Conservation (phyloP, 1,284 basidiomycete genomes). For the Erythrobasidium hasegawianum region DNA sequence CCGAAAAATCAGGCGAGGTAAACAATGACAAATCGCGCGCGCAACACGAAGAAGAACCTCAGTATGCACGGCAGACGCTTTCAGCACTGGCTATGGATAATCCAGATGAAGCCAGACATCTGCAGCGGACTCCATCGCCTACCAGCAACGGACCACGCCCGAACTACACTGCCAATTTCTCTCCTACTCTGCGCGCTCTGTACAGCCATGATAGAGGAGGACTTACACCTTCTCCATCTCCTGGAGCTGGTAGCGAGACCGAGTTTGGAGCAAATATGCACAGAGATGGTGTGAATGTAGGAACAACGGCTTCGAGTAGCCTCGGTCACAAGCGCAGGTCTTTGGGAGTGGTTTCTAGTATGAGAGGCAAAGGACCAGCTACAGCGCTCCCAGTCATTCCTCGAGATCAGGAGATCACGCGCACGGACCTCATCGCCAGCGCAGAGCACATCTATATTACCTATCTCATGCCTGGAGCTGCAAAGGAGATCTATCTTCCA, state of each 20-base stretch:
- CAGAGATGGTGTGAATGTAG: background rate
- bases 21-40: background rate
- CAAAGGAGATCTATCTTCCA: slow-evolving; percentile 89
- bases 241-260: background rate
- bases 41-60: background rate
- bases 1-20: background rate
- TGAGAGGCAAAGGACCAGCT: slow-evolving; percentile 55
- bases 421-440: slow-evolving; percentile 80
- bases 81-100: background rate
- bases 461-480: slow-evolving; percentile 66
- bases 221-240: slow-evolving; percentile 10
- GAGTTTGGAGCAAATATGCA: slow-evolving; percentile 1
- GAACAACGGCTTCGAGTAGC: slow-evolving; percentile 9
- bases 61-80: slow-evolving; percentile 8
- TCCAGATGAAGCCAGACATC: slow-evolving; percentile 19
- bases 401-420: slow-evolving; percentile 82
- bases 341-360: slow-evolving; percentile 14
- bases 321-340: slow-evolving; percentile 16
- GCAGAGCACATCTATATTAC: slow-evolving; percentile 93
- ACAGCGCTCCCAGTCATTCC: slow-evolving; percentile 57
- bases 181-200: slow-evolving; percentile 43
- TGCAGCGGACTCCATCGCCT: slow-evolving; percentile 41
- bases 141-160: slow-evolving; percentile 26
- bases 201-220: slow-evolving; percentile 42
- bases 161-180: slow-evolving; percentile 39